Base-by-base conservation (phyloP, 345 rosid species). In the Gossypium sturtianum region DNA sequence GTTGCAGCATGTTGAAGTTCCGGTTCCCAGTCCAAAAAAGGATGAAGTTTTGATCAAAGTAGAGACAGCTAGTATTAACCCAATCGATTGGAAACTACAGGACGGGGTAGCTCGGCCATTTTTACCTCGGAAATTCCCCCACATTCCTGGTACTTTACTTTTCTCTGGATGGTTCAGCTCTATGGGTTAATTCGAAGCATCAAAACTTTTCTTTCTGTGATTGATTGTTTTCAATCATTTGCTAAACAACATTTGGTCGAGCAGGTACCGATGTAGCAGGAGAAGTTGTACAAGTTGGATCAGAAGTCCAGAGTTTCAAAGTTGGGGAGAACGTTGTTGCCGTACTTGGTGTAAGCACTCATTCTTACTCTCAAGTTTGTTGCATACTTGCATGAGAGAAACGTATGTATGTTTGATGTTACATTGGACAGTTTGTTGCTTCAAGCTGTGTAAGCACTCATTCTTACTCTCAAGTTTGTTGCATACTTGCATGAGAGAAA, bases 321-420 rank as follows among this genome's bases (percentile, higher is more conserved):
- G 76, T 81, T 5, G 97, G 98, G 51, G 96, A 93, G 78, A 91
- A 89, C 89, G 97, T 91, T 77, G 90, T 91, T 0, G 87, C 93
- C 13, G 29, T 77, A 54, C 87, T 91, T 45, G 77, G 77, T 1
- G 95, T 93, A 84, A 82, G 84, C 1, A 53, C 62, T 60, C 45
- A 60, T 61, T 51, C 48, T 11, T 76, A 12, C 61, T 27, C 61
- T 34, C 12, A 7, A 12, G 10, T 20, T 1, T 17, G 52, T 56
- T 56, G 27, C 41, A 34, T 34, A 5, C 41, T 34, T 34, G 41
- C 7, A 34, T 34, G 41, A 34, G 1, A 34, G 41, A 5, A 34
- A 34, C 41, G 1, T 34, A 34, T 34, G 41, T 34, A 34, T 34
- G 41, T 34, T 34, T 34, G 41, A 34, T 34, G 38, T 34, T 34